Evolutionary conservation across 2,329 filamentous ascomycete species (phyloP).

Genomic region (Rhinocladiella similis): DNA sequence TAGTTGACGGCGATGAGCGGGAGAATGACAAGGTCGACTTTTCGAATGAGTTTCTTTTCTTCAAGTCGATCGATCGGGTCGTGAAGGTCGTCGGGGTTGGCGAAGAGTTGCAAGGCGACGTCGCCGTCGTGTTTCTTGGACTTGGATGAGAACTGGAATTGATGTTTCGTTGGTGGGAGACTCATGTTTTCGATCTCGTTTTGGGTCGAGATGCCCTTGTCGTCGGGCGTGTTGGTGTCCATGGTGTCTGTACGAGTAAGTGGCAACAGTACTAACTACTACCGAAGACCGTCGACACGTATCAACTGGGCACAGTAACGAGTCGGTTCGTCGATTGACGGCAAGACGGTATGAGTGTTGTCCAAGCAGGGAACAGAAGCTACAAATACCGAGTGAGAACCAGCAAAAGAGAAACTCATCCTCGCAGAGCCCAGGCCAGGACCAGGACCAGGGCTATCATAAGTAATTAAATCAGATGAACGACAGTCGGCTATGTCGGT

Average conservation of each 20-base stretch:
- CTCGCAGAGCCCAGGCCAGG: no score
- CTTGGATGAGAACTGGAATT: slow-evolving; percentile 25
- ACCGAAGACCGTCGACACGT: no score
- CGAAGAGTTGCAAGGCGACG: slow-evolving; percentile 53
- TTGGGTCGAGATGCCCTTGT: slow-evolving; percentile 19
- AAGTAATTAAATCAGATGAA: background rate
- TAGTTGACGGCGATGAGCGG: slow-evolving; percentile 57
- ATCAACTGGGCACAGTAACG: no score
- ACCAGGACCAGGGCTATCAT: no score
- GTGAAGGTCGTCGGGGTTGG: slow-evolving; percentile 48
- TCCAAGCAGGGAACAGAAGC: no score
- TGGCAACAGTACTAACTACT: no score
- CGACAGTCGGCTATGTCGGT: background rate
- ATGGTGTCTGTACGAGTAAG: no score
- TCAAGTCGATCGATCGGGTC: slow-evolving; percentile 48
- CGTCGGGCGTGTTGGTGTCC: slow-evolving; percentile 4
- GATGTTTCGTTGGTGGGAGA: slow-evolving; percentile 16
- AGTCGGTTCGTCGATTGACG: no score
- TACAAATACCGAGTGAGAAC: no score
- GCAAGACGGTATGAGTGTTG: no score
- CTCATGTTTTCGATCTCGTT: slow-evolving; percentile 17
- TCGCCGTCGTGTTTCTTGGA: slow-evolving; percentile 42
- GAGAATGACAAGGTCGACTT: slow-evolving; percentile 62
- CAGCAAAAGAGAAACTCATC: no score
- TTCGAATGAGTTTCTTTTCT: slow-evolving; percentile 50